Base-by-base conservation (phyloP, 345 rosid genomes). In the Excoecaria agallocha region DNA sequence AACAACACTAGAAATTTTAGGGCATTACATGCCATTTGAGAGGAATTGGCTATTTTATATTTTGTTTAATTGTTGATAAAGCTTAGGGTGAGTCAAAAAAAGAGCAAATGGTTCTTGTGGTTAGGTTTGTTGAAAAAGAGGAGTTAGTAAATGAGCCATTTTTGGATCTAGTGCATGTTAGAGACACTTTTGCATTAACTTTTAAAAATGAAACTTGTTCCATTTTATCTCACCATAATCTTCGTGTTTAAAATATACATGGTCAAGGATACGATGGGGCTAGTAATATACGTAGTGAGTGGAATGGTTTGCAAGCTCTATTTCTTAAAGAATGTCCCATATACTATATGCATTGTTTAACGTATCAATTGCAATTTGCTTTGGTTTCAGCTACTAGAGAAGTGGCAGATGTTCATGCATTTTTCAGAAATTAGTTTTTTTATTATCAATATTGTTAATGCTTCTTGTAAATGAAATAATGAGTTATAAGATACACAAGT, bases 1-100 rank as follows among this genome's bases (percentile, higher is more conserved):
- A n/a, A n/a, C n/a, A n/a, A n/a, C n/a, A n/a, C n/a, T n/a, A n/a
- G n/a, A n/a, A n/a, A n/a, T n/a, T n/a, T n/a, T n/a, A n/a, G n/a
- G n/a, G n/a, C n/a, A n/a, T n/a, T n/a, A n/a, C n/a, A n/a, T n/a
- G n/a, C n/a, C 2, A 66, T 66, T 43, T 52, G 10, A n/a, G 17
- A 66, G 19, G 71, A 70, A 55, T 59, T 38, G 35, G 49, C 1
- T 54, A 72, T 66, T 10, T 35, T 24, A 56, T 65, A 11, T 71
- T 66, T 49, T 77, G 52, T n/a, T n/a, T 66, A 10, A 41, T 71
- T 19, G 38, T 77, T 22, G 70, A 76, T 52, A 63, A 77, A 65
- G 39, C 63, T 5, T 3, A 15, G 9, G 73, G 66, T 72, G 54
- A 45, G 11, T 66, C n/a, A 0, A 51, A 51, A 19, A 55, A 19